Evolutionary conservation across 2,329 filamentous ascomycete genomes (phyloP).

Genomic region (Fusarium palustre): DNA sequence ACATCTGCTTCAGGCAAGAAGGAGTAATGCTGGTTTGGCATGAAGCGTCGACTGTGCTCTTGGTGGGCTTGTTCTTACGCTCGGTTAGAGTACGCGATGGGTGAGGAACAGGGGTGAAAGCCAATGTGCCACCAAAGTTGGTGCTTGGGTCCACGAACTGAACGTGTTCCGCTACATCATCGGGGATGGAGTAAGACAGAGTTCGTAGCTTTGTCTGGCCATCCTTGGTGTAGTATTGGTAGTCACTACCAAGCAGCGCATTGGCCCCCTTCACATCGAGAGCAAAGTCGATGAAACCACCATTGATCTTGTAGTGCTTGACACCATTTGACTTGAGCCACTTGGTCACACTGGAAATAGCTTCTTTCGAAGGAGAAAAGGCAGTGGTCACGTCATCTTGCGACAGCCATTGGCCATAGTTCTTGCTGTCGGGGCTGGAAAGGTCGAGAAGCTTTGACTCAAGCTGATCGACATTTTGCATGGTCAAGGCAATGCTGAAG

Average conservation of each 20-base stretch:
- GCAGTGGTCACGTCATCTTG: constrained; percentile 6
- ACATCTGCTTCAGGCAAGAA: constrained; percentile 33
- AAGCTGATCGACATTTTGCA: constrained; percentile 31
- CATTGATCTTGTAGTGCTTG: constrained; percentile 31
- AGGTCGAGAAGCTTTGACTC: constrained; percentile 33
- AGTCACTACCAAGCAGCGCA: constrained; percentile 12
- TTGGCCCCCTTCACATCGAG: constrained; percentile 25
- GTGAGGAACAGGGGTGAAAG: constrained; percentile 23
- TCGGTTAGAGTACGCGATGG: constrained; percentile 7
- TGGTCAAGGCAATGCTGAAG: constrained; percentile 31
- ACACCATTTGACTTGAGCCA: constrained; percentile 34
- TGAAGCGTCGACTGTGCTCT: constrained; percentile 30
- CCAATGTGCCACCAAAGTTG: constrained; percentile 29
- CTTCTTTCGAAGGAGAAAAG: constrained; percentile 16
- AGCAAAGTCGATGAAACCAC: constrained; percentile 31
- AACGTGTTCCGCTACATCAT: constrained; percentile 9
- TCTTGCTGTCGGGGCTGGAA: constrained; percentile 27
- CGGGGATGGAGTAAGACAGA: constrained; percentile 30
- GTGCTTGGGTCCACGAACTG: constrained; percentile 35
- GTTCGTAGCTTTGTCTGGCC: constrained; percentile 29
- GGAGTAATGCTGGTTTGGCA: constrained; percentile 35
- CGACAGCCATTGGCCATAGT: constrained; percentile 32
- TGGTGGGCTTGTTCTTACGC: constrained; percentile 8
- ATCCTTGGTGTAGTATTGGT: constrained; percentile 27
- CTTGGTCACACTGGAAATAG: constrained; percentile 23